Percentiles rank a stretch among this genome's conserved stretches.
Evolutionary conservation across 1,139 yeast species (phyloP).

Genomic region (Kurtzmaniella quercitrusa): DNA sequence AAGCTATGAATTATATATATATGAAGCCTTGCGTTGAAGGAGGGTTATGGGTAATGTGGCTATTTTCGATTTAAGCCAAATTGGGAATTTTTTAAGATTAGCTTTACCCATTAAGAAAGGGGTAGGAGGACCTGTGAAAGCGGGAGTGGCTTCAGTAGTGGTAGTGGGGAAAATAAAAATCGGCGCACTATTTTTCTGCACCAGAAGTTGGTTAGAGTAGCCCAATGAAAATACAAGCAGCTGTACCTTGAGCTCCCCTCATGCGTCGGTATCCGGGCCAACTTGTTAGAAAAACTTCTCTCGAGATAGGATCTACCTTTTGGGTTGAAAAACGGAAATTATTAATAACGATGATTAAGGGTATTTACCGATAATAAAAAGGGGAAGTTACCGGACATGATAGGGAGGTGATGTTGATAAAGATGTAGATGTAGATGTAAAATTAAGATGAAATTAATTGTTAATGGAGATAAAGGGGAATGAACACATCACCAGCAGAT

Average conservation of each 20-base stretch:
- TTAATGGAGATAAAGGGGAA: no score
- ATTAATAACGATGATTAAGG: no score
- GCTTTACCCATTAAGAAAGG: slow-evolving; percentile 4
- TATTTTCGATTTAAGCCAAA: slow-evolving; percentile 3
- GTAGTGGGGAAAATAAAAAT: neutral
- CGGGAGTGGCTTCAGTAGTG: neutral
- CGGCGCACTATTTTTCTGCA: neutral
- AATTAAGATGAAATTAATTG: no score
- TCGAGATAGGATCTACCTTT: neutral
- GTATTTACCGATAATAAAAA: no score
- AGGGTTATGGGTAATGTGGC: slow-evolving; percentile 1
- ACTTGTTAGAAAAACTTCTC: neutral
- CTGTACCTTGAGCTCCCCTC: neutral
- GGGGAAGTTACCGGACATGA: no score
- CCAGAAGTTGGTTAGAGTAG: no score
- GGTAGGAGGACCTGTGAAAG: slow-evolving; percentile 6
- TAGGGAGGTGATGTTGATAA: no score
- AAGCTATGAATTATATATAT: slow-evolving; percentile 1
- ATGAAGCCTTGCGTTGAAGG: slow-evolving; percentile 1
- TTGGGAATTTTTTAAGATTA: slow-evolving; percentile 7
- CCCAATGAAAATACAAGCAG: neutral
- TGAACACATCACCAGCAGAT: no score
- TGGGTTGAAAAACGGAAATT: no score
- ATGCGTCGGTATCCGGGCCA: slow-evolving; percentile 1
- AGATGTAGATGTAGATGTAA: no score